Evolutionary conservation across 2,329 filamentous ascomycete species (phyloP), one percentile per base, ranked within the genome.

Genomic region (Ceratocystis harringtonii): DNA sequence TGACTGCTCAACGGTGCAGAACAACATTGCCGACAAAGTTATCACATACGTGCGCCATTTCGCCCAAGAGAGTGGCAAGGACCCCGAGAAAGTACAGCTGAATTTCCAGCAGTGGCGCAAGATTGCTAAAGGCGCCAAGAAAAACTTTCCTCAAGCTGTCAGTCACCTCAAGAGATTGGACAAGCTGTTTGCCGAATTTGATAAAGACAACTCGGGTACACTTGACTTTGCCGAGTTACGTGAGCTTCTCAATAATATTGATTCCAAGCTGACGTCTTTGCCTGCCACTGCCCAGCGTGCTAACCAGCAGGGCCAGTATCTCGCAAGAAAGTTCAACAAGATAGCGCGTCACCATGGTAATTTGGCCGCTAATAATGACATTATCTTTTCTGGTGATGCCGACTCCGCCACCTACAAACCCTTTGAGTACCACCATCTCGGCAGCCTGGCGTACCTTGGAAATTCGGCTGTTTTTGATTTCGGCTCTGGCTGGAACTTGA

Each of bases 381-480:
- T 95, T 63, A 83, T 97, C 52, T 80, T 86, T 67, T 89, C 96
- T 70, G 92, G 92, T 22, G 92, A 97, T 72, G 76, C 97, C 5
- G 95, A 99, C 72, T 89, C 92, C 58, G 88, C 91, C 1, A 85
- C 94, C 12, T 97, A 96, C 79, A 92, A 89, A 75, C 89, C 94
- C 0, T 99, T 99, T 72, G 88, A 95, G 74, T 99, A 99, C 75
- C 86, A 81, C 71, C 92, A 99, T 73, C 81, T 99, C 25, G 94
- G 95, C 25, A 94, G 85, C 70, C 76, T 99, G 71, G 94, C 95
- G 5, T 99, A 99, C 72, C 86, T 99, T 70, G 95, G 95, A 57
- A 99, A 99, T 74, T 92, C 91, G 6, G 94, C 94, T 3, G 86
- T 99, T 50, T 99, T 99, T 71, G 94, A 99, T 73, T 84, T 94